phyloP scores from a whole-genome alignment of 495 filamentous ascomycete species.

The Acidiella bohemica region DNA sequence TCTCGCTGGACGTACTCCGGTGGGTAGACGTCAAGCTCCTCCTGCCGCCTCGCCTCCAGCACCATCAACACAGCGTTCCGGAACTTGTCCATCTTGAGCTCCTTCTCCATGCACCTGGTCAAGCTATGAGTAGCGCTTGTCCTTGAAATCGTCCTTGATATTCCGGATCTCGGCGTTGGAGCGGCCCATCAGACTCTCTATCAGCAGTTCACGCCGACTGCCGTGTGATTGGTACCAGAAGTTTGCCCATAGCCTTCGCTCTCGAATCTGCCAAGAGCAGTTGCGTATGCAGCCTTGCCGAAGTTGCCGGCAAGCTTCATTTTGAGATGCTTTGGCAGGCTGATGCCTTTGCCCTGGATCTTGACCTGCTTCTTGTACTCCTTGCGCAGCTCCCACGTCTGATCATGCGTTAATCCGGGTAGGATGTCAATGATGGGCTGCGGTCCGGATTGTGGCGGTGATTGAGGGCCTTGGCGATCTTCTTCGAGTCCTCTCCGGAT shows the following conservation, averaged over 20 bases:
- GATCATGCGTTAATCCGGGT: slow-evolving; percentile 68
- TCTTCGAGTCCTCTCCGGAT: slow-evolving; percentile 64
- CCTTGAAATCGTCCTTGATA: slow-evolving; percentile 86
- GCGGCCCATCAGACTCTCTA: slow-evolving; percentile 82
- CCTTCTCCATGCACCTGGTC: slow-evolving; percentile 73
- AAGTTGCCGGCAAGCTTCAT: slow-evolving; percentile 60
- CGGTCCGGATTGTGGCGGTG: slow-evolving; percentile 49
- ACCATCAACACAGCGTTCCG: slow-evolving; percentile 76
- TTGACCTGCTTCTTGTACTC: slow-evolving; percentile 89
- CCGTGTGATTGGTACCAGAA: slow-evolving; percentile 78
- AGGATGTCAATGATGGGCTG: slow-evolving; percentile 69
- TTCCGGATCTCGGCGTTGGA: slow-evolving; percentile 72
- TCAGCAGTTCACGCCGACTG: slow-evolving; percentile 50
- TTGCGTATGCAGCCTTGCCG: slow-evolving; percentile 81
- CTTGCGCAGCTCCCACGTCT: slow-evolving; percentile 64
- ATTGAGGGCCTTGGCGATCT: slow-evolving; percentile 59
- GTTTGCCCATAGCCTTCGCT: slow-evolving; percentile 96
- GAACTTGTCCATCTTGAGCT: slow-evolving; percentile 86
- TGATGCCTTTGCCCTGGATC: slow-evolving; percentile 54
- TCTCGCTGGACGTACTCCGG: slow-evolving; percentile 47
- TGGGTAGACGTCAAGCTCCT: slow-evolving; percentile 49
- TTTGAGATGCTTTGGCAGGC: slow-evolving; percentile 92
- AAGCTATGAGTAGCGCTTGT: slow-evolving; percentile 82
- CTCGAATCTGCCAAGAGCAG: slow-evolving; percentile 84
- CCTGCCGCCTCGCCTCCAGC: slow-evolving; percentile 69